These are phyloP conservation scores for Imleria badia DNA, from an alignment of 768 basidiomycete species.

Conservation along the genomic window DNA sequence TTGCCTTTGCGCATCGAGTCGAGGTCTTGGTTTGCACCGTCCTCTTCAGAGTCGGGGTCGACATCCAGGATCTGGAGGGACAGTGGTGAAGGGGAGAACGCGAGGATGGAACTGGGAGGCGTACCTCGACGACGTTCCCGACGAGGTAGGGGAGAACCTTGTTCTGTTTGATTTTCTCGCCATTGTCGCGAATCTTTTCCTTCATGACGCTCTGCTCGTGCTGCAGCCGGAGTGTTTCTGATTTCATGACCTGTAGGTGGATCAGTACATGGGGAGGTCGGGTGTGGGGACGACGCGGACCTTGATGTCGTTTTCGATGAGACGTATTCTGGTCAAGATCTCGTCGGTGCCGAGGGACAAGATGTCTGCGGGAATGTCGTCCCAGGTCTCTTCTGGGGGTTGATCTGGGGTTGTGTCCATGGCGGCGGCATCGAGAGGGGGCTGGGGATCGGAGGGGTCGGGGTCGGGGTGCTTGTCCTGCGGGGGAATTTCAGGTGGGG, in stretches of 20 bases:
- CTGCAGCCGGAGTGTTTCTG: constrained; percentile 85
- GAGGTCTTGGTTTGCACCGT: constrained; percentile 93
- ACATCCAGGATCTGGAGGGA: constrained; percentile 80
- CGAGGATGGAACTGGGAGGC: neutral
- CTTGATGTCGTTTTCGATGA: constrained; percentile 98
- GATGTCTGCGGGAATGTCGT: constrained; percentile 90
- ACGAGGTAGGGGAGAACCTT: constrained; percentile 98
- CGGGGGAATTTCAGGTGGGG: constrained; percentile 42
- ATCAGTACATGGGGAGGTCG: neutral
- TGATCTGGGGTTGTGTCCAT: constrained; percentile 81
- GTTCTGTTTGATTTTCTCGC: constrained; percentile 99
- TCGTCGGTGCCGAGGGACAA: constrained; percentile 77
- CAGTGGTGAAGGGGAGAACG: constrained; percentile 4
- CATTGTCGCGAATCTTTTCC: constrained; percentile 97
- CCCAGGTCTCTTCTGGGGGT: constrained; percentile 77
- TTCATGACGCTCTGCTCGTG: constrained; percentile 97
- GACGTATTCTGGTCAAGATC: constrained; percentile 81
- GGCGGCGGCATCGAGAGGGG: constrained; percentile 35
- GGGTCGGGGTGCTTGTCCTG: constrained; percentile 53
- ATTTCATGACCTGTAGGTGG: constrained; percentile 84
- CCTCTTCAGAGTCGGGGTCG: constrained; percentile 90
- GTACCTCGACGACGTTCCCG: constrained; percentile 94
- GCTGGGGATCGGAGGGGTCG: constrained; percentile 34
- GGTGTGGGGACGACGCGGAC: constrained; percentile 37
- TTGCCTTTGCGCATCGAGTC: constrained; percentile 97